A percentile compares a stretch with the other conserved stretches of the same genome.
These are phyloP conservation scores for Trifolium pratense DNA, from an alignment of 306 rosid genomes.

Conservation along the genomic window DNA sequence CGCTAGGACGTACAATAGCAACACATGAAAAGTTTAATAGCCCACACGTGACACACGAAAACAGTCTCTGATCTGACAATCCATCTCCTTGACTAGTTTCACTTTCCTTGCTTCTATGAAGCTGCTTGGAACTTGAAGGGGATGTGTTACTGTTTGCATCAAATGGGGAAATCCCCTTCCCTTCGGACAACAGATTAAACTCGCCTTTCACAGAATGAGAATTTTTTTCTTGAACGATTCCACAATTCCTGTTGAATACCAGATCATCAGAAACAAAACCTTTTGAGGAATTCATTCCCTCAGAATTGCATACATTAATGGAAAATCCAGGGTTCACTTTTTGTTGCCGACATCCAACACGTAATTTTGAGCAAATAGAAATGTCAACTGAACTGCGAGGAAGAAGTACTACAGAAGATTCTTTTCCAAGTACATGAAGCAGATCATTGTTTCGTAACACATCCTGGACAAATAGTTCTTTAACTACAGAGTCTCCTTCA, in stretches of 20 bases:
- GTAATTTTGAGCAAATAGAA: slow-evolving; percentile 82
- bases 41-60: slow-evolving; percentile 97
- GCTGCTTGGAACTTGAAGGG: slow-evolving; percentile 56
- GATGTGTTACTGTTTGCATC: slow-evolving; percentile 46
- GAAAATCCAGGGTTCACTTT: slow-evolving; percentile 58
- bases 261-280: slow-evolving; percentile 74
- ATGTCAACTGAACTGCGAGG: slow-evolving; percentile 81
- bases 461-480: slow-evolving; percentile 82
- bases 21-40: slow-evolving; percentile 91
- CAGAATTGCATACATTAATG: slow-evolving; percentile 55
- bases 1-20: slow-evolving; percentile 89
- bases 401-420: slow-evolving; percentile 79
- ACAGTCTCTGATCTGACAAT: slow-evolving; percentile 83
- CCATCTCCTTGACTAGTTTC: slow-evolving; percentile 61
- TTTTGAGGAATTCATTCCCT: slow-evolving; percentile 59
- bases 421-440: slow-evolving; percentile 81
- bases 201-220: slow-evolving; percentile 63
- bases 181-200: slow-evolving; percentile 55
- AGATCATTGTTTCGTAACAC: slow-evolving; percentile 74
- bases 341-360: slow-evolving; percentile 64
- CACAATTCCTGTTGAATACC: slow-evolving; percentile 57
- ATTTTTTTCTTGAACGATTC: slow-evolving; percentile 55
- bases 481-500: slow-evolving; percentile 91
- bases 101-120: slow-evolving; percentile 47
- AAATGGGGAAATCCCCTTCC: slow-evolving; percentile 54